Evolutionary conservation across 345 rosid species (phyloP), one percentile per base, ranked within the genome.

Genomic region (Pseudoturritis turrita): DNA sequence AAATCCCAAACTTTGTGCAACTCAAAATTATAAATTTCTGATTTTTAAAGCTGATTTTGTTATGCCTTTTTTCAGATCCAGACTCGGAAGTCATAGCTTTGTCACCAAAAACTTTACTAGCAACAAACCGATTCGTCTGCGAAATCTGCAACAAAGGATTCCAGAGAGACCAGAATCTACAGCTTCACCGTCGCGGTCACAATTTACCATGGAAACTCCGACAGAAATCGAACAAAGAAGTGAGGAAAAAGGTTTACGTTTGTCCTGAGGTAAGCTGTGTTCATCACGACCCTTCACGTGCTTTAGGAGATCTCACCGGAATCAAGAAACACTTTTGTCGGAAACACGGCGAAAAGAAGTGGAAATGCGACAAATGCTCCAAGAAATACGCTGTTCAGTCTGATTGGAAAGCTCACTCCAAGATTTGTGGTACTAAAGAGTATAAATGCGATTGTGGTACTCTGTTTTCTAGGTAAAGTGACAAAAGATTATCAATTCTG

Each of bases 321-420:
- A 83, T 88, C 72, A 86, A 88, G 84, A 88, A 88, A 82, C 94
- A 88, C 78, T 88, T 84, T 17, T 64, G 78, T 72, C 71, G 93
- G 43, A 88, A 88, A 80, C 90, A 88, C 22, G 87, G 93, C 0
- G 90, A 88, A 80, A 86, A 88, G 62, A 88, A 80, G 55, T 88
- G 87, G 89, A 80, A 84, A 62, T 88, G 94, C 36, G 84, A 84
- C 0, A 86, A 84, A 49, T 88, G 94, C 66, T 79, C 81, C 0
- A 88, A 88, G 85, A 84, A 79, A 39, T 88, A 88, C 62, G 94
- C 90, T 11, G 89, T 88, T 13, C 72, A 74, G 10, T 81, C 94
- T 4, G 91, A 88, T 33, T 84, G 86, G 86, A 88, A 84, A 78
- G 90, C 94, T 72, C 94, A 88, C n/a, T 52, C 71, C 5, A 88